Base-by-base conservation (phyloP, 345 rosid species). In the Limnanthes douglasii region DNA sequence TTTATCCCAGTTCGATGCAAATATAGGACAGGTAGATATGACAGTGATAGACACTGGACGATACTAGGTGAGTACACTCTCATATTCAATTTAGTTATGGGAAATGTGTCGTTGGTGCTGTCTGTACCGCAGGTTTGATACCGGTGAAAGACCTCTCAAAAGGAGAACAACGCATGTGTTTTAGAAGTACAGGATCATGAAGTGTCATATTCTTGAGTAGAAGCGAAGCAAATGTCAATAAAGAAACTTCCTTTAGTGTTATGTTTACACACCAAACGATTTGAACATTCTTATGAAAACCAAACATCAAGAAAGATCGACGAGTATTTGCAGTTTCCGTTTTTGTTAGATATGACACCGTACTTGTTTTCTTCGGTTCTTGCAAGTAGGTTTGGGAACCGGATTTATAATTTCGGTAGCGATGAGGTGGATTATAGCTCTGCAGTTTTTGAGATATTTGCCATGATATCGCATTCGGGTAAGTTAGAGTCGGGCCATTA, bases 201-300 rank as follows among this genome's bases (percentile, higher is more conserved):
- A n/a, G n/a, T n/a, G n/a, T n/a, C n/a, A n/a, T n/a, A n/a, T n/a
- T n/a, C n/a, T n/a, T n/a, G n/a, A n/a, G n/a, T n/a, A n/a, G n/a
- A n/a, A n/a, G n/a, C n/a, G 11, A 88, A 88, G 40, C 97, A 88
- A 60, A 76, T 83, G 76, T 88, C 93, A 6, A 72, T 88, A 41
- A 68, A 68, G 57, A 76, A 80, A 53, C 93, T 88, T 30, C 97
- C 97, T 15, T 48, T 70, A 46, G 93, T 79, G 42, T 57, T 77
- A 26, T 71, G 97, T 61, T 66, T 88, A 38, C 95, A 88, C 49
- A 69, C 83, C 4, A 88, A 83, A 73, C 69, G 95, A 59, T 76
- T 88, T 24, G 93, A 78, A 52, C 97, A 86, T 60, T 78, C 88
- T 5, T 39, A 62, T 3, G 37, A 49, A 15, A 74, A 72, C 18